Evolutionary conservation across 306 rosid genomes (phyloP).

Genomic region (Aeschynomene evenia): DNA sequence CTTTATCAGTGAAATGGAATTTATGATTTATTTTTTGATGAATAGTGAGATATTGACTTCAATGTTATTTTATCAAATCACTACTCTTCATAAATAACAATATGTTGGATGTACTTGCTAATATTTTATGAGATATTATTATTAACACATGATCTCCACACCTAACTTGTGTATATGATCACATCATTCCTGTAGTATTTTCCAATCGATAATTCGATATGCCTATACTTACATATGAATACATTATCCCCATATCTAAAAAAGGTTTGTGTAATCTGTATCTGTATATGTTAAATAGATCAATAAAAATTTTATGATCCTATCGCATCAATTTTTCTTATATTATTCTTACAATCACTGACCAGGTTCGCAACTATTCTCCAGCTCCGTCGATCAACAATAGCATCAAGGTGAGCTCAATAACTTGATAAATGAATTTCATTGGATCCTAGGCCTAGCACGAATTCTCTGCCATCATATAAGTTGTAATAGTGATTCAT

Average conservation of each 20-base stretch:
- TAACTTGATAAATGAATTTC: constrained; percentile 11
- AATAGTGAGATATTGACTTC: constrained; percentile 2
- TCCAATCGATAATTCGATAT: background rate
- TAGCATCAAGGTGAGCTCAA: constrained; percentile 87
- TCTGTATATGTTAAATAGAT: background rate
- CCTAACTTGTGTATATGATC: background rate
- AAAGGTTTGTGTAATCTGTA: background rate
- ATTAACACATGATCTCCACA: background rate
- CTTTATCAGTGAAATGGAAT: constrained; percentile 11
- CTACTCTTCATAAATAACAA: background rate
- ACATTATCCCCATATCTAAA: background rate
- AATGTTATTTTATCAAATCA: constrained; percentile 15
- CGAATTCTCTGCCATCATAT: constrained; percentile 15
- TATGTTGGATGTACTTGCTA: constrained; percentile 11
- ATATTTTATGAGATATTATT: too few species aligned
- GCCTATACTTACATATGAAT: background rate
- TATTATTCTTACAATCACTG: constrained; percentile 29
- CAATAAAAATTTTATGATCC: background rate
- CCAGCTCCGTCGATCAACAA: constrained; percentile 87
- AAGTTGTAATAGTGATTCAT: background rate
- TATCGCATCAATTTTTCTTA: constrained; percentile 7
- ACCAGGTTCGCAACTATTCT: constrained; percentile 89
- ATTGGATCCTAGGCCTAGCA: constrained; percentile 1
- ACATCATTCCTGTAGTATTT: background rate
- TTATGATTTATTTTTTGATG: background rate